Base-by-base conservation (phyloP, 371 early-diverging fungal genomes). In the Funneliformis caledonium region DNA sequence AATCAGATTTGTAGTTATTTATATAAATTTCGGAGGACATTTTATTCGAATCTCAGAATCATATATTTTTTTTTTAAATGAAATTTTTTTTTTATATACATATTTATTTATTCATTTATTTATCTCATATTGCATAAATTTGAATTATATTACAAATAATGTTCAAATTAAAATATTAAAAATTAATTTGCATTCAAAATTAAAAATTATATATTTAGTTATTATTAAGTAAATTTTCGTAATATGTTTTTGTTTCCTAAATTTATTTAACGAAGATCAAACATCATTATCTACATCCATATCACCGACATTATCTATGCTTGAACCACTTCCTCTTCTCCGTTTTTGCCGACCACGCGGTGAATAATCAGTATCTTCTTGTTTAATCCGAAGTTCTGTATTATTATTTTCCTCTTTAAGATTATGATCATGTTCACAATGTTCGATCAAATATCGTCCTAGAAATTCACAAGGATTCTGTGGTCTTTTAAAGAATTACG, bases 361-460 rank as follows among this genome's bases (percentile, higher is more conserved):
- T 48, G 14, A 43, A 72, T 72, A 26, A 26, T 72, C 72, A 48
- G 11, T 72, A 12, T 72, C 72, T 72, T 72, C 72, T 43, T 72
- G 72, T 47, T 72, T 72, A 26, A 47, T n/a, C 11, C 47, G 43
- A 26, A 72, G 22, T 52, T 73, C 73, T 52, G 73, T 33, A 19
- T 45, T 50, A 69, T 11, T 3, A 70, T 42, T 45, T 19, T 72
- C 73, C 2, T 72, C 73, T 62, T 76, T 62, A 26, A 10, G 67
- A 62, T n/a, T 47, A 56, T 80, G 80, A 72, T 80, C 72, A 47
- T 80, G 80, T 16, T 80, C 60, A 48, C 80, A 80, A 72, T 80
- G 70, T 59, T 80, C 80, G 26, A 80, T 80, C 42, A 80, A 80
- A 72, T 80, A 80, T 60, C 62, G 37, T 12, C 80, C 80, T 56